A percentile compares a stretch with the other conserved stretches of the same genome.
These are phyloP conservation scores for Psilocybe sp. DNA, from an alignment of 768 basidiomycete genomes.

Conservation along the genomic window DNA sequence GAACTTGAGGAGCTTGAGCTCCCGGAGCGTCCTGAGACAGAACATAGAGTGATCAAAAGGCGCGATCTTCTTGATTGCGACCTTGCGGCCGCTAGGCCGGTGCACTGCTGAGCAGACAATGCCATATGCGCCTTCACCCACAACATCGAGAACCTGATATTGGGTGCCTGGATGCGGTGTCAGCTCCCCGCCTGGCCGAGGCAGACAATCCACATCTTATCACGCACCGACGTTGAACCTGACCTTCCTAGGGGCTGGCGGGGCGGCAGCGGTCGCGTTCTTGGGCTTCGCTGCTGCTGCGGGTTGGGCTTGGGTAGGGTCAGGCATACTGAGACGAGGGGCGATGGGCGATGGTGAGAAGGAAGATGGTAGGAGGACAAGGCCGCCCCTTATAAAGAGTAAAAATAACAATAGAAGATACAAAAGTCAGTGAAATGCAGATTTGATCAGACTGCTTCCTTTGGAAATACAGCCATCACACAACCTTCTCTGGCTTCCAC, in stretches of 20 bases:
- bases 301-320: slow-evolving; percentile 18
- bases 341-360: slow-evolving; percentile 14
- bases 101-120: slow-evolving; percentile 95
- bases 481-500: too few species aligned
- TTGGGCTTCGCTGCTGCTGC: slow-evolving; percentile 32
- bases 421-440: too few species aligned
- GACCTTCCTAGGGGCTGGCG: slow-evolving; percentile 73
- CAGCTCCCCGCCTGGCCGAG: slow-evolving; percentile 5
- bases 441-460: too few species aligned
- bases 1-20: slow-evolving; percentile 88
- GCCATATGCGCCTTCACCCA: slow-evolving; percentile 91
- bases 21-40: slow-evolving; percentile 84
- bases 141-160: slow-evolving; percentile 84
- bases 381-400: too few species aligned
- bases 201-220: slow-evolving; percentile 4
- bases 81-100: slow-evolving; percentile 81
- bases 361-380: slow-evolving; percentile 9
- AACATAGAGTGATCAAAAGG: slow-evolving; percentile 95
- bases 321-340: slow-evolving; percentile 21
- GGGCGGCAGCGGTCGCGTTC: slow-evolving; percentile 38
- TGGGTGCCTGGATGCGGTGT: slow-evolving; percentile 50
- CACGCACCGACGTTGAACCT: slow-evolving; percentile 80
- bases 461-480: too few species aligned
- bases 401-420: too few species aligned
- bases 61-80: slow-evolving; percentile 95